Percentiles rank a stretch among this genome's conserved stretches.
Conservation (phyloP, 441 rosid species). For the Adansonia grandidieri region DNA sequence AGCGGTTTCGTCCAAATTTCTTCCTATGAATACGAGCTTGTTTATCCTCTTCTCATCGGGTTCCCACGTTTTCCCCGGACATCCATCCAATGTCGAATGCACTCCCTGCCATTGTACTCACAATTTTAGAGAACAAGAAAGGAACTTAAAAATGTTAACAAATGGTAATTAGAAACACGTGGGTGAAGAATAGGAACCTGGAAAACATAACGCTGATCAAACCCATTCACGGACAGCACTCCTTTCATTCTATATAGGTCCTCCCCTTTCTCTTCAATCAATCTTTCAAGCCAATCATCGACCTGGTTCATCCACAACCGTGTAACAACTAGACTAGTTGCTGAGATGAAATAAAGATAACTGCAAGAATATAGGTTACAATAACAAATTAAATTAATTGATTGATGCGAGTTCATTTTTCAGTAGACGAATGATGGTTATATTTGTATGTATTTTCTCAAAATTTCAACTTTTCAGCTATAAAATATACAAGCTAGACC, state of each 20-base stretch:
- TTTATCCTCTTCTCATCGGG: constrained; percentile 62
- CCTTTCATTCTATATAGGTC: constrained; percentile 84
- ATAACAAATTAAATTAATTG: background rate
- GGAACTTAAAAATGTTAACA: background rate
- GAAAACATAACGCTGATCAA: constrained; percentile 57
- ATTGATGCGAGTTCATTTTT: background rate
- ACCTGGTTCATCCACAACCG: constrained; percentile 40
- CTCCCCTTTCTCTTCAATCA: constrained; percentile 73
- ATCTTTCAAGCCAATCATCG: constrained; percentile 77
- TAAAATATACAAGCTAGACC: background rate
- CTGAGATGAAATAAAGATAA: background rate
- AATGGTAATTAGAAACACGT: background rate
- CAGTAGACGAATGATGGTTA: background rate
- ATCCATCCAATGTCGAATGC: constrained; percentile 64
- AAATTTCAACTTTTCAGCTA: background rate
- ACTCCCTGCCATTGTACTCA: constrained; percentile 47
- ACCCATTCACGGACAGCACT: constrained; percentile 48
- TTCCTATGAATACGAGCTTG: constrained; percentile 76
- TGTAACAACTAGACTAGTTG: background rate
- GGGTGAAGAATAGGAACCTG: constrained; percentile 45
- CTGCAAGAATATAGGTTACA: background rate
- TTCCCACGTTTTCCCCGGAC: constrained; percentile 64
- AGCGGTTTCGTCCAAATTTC: constrained; percentile 60
- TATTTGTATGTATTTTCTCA: constrained; percentile 8
- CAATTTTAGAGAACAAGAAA: background rate